A percentile compares a stretch with the other conserved stretches of the same genome.
Evolutionary conservation across 306 rosid genomes (phyloP).

Genomic region (Mucuna pruriens): DNA sequence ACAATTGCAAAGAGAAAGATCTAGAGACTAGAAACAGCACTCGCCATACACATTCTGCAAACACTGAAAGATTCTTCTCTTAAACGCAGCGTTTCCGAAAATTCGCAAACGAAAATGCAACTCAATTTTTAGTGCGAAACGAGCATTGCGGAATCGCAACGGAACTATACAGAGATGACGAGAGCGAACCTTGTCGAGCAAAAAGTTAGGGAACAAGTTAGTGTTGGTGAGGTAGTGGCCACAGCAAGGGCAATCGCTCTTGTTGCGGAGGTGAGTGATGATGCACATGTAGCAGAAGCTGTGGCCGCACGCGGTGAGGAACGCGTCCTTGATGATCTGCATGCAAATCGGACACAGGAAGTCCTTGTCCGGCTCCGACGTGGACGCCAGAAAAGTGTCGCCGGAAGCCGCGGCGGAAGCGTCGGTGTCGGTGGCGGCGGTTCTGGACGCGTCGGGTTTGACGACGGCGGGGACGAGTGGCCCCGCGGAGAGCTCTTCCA

Average conservation of each 20-base stretch:
- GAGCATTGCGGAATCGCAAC: background rate
- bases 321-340: conserved; percentile 89
- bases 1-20: background rate
- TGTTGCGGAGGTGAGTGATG: conserved; percentile 88
- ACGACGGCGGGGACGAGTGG: conserved; percentile 62
- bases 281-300: conserved; percentile 99
- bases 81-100: background rate
- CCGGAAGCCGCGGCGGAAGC: conserved; percentile 44
- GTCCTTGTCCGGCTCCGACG: conserved; percentile 74
- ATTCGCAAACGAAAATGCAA: background rate
- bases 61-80: background rate
- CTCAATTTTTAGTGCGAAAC: background rate
- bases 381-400: conserved; percentile 2
- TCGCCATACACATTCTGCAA: background rate
- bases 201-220: conserved; percentile 79
- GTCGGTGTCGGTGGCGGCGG: conserved; percentile 16
- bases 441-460: conserved; percentile 39
- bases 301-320: conserved; percentile 91
- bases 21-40: conserved; percentile 10
- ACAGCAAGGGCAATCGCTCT: conserved; percentile 98
- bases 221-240: conserved; percentile 74
- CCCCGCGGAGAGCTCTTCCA: conserved; percentile 60
- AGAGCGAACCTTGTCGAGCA: conserved; percentile 78
- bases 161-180: background rate
- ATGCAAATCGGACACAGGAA: conserved; percentile 96